These are phyloP conservation scores for Aspergillus panamensis DNA, from an alignment of 495 filamentous ascomycete species.

Conservation along the genomic window DNA sequence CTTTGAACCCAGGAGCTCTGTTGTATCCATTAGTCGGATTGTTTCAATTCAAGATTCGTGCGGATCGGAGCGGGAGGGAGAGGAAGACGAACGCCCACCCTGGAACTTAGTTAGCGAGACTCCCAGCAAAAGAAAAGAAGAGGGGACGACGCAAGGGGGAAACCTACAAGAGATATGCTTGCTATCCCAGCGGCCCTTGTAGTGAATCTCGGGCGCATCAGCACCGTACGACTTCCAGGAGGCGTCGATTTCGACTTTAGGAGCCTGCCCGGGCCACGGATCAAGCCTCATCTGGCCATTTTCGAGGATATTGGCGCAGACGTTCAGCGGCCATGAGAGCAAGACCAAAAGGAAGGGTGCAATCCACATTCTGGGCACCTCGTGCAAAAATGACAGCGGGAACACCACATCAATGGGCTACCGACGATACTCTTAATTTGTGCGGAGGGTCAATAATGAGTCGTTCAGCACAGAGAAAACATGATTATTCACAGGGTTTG, in stretches of 20 bases:
- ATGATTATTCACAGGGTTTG: background rate
- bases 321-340: constrained; percentile 20
- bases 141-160: constrained; percentile 5
- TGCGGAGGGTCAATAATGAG: background rate
- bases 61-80: background rate
- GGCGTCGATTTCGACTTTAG: constrained; percentile 24
- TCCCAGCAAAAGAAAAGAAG: background rate
- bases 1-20: constrained; percentile 58
- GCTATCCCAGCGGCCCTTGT: constrained; percentile 68
- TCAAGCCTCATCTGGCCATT: constrained; percentile 55
- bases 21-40: constrained; percentile 8
- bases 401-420: constrained; percentile 5
- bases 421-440: background rate
- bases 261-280: constrained; percentile 34
- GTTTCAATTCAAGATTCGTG: background rate
- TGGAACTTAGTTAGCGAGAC: constrained; percentile 11
- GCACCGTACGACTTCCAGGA: constrained; percentile 52
- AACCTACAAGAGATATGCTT: constrained; percentile 64
- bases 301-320: constrained; percentile 53
- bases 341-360: constrained; percentile 4
- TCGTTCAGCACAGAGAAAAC: background rate
- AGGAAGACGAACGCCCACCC: constrained; percentile 39
- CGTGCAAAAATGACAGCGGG: constrained; percentile 18
- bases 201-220: constrained; percentile 58
- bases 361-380: constrained; percentile 22